Evolutionary conservation across 106 monocot species (phyloP), one percentile per base, ranked within the genome.

Genomic region (Allium fistulosum): DNA sequence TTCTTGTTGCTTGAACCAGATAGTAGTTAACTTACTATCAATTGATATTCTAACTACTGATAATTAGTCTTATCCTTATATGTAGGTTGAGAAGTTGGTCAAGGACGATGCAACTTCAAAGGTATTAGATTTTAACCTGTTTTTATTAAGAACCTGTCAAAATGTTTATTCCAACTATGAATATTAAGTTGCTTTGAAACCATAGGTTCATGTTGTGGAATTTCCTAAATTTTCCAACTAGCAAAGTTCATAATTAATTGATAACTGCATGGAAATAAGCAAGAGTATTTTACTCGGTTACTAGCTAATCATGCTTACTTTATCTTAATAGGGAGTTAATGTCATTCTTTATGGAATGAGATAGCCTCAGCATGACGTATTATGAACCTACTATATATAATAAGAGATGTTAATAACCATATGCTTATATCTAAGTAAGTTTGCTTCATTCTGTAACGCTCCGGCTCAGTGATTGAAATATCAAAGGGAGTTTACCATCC

Each of bases 101-200:
- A 84, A 73, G 48, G n/a, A n/a, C n/a, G 96, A 96, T 79, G 91
- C 91, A 50, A 84, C 81, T 51, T 74, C 87, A 55, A 95, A 95
- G 87, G 90, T 94, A 79, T 66, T 3, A 28, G 3, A 28, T 28
- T 28, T 3, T 28, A 28, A 28, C 28, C 1, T 28, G 28, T 28
- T 1, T 28, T 28, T 28, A 28, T 28, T 3, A 28, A 28, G 28
- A 28, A 28, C 28, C 28, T 1, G 28, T 28, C 28, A 28, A 28
- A 28, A 28, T 28, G 28, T 28, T 28, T 28, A 28, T 28, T 28
- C 28, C 28, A 28, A 28, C 28, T 28, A 28, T 28, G 3, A 28
- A 28, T 28, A 28, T 28, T 1, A 28, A 28, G 28, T 28, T 1
- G 28, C 28, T 2, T 28, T 28, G 28, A 3, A 28, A 28, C 3